phyloP scores from a whole-genome alignment of 805 yeast species.

The Suhomyces canberraensis region DNA sequence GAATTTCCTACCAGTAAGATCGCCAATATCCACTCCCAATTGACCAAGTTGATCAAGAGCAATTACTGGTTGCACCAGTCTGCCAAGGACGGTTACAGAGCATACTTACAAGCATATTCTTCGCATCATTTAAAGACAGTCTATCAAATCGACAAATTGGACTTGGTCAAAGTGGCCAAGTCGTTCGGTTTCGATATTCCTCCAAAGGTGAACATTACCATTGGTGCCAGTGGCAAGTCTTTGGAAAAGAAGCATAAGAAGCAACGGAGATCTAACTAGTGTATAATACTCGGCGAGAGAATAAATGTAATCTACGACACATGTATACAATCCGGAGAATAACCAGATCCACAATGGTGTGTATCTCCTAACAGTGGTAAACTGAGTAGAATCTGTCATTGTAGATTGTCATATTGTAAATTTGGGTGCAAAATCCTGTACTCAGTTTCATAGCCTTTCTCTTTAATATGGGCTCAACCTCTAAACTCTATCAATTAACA shows the following conservation, averaged over 20 bases:
- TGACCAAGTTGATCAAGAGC: constrained; percentile 84
- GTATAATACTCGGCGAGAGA: background rate
- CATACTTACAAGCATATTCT: constrained; percentile 95
- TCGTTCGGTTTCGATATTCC: constrained; percentile 94
- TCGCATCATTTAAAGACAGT: constrained; percentile 95
- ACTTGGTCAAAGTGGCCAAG: constrained; percentile 89
- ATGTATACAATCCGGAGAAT: no score
- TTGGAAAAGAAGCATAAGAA: constrained; percentile 47
- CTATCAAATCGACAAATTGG: constrained; percentile 92
- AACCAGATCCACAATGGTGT: no score
- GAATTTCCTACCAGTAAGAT: constrained; percentile 93
- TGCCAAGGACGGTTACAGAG: constrained; percentile 96
- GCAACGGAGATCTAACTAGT: constrained; percentile 30
- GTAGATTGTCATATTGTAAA: no score
- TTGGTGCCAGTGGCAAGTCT: constrained; percentile 86
- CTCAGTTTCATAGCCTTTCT: no score
- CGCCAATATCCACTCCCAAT: constrained; percentile 93
- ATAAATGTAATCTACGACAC: background rate
- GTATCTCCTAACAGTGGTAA: no score
- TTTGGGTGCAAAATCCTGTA: no score
- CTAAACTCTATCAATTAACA: no score
- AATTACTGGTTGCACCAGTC: constrained; percentile 93
- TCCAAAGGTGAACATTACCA: constrained; percentile 93
- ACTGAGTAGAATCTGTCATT: no score
- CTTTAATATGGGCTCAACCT: no score